Base-by-base conservation (phyloP, 805 yeast genomes). In the Zygoascus ofunaensis region DNA sequence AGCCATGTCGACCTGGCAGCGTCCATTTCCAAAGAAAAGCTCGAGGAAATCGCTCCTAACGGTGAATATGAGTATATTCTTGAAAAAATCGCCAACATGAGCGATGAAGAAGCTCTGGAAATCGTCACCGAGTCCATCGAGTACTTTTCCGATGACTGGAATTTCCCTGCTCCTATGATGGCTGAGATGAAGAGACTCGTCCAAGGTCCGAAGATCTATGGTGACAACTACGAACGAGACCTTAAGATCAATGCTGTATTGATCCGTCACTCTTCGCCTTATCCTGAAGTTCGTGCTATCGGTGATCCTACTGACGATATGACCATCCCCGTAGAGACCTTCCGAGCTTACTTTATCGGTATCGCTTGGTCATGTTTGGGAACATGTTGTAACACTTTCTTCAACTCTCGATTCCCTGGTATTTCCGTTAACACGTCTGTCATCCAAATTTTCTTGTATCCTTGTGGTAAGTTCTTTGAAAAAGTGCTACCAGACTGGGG, bases 251-350 rank as follows among this genome's bases (percentile, higher is more conserved):
- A 69, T 44, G 76, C 76, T 4, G 70, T 65, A 19, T 53, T 72
- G 37, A 62, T 59, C 40, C 49, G 47, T 45, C 50, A 42, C 39
- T 70, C 65, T 49, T 73, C 79, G 2, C 79, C 80, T 3, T 75
- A 75, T 49, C 78, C 79, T 4, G 81, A 77, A 54, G 76, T 76
- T 17, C 57, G 81, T 34, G 70, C 80, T 3, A 73, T 77, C 21
- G 68, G 74, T 4, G 74, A 71, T 37, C 71, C 77, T 1, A 63
- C 51, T 40, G 80, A 77, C 52, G 77, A 76, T 47, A 70, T 71
- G 1, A 41, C 49, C 14, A 47, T 64, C 15, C 71, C 72, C 2
- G 63, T 61, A 20, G 77, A 75, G 43, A 74, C 79, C 5, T 51
- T 72, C 43, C 62, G 80, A 43, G 73, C 70, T 2, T 76, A 74